These are phyloP conservation scores for Chlamydomonas schloesseri DNA, from an alignment of 139 green algal genomes.

Conservation along the genomic window DNA sequence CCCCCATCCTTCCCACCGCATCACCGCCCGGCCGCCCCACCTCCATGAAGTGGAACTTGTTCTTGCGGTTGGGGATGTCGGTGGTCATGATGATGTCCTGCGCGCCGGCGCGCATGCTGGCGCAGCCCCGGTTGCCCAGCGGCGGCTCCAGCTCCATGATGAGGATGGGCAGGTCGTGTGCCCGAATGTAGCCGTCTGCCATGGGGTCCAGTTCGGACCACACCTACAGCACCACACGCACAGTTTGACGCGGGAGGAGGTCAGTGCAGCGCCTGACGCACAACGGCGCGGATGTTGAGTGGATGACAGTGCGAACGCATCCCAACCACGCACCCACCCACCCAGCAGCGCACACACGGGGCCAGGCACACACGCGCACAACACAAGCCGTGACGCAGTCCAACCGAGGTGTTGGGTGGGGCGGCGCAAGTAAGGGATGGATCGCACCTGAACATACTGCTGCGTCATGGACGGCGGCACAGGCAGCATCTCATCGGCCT, in stretches of 20 bases:
- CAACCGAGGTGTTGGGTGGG: too few relatives aligned
- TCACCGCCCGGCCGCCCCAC: too few relatives aligned
- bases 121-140: conserved; percentile 53
- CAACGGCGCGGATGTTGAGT: too few relatives aligned
- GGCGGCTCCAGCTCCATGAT: conserved; percentile 54
- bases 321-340: too few relatives aligned
- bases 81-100: conserved; percentile 65
- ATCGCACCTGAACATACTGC: conserved; percentile 4
- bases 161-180: conserved; percentile 47
- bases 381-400: too few relatives aligned
- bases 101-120: conserved; percentile 24
- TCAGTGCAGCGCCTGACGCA: too few relatives aligned
- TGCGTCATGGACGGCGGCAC: background rate
- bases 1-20: too few relatives aligned
- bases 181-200: conserved; percentile 64
- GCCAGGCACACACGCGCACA: too few relatives aligned
- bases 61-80: conserved; percentile 63
- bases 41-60: conserved; percentile 65
- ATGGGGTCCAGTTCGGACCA: conserved; percentile 70
- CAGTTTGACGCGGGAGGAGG: background rate
- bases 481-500: conserved; percentile 18
- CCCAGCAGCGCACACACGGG: too few relatives aligned
- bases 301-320: too few relatives aligned
- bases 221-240: too few relatives aligned
- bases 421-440: too few relatives aligned